These are phyloP conservation scores for Saitozyma sp. DNA, from an alignment of 768 basidiomycete genomes.

Conservation along the genomic window DNA sequence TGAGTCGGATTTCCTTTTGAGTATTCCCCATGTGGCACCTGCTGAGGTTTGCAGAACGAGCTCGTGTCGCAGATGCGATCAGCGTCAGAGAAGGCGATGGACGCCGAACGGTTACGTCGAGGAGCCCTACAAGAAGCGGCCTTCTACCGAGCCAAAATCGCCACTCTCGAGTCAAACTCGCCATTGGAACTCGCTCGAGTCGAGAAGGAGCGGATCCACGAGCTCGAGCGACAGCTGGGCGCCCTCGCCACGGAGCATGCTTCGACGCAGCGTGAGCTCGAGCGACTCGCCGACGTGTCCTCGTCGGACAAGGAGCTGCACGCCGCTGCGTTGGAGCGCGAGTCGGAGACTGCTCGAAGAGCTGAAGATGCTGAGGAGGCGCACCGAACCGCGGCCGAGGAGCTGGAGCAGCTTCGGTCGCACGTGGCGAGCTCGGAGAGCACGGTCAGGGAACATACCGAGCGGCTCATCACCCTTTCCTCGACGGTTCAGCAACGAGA, in stretches of 20 bases:
- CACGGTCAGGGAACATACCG: constrained; percentile 72
- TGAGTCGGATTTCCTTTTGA: constrained; percentile 3
- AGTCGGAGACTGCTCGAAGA: constrained; percentile 70
- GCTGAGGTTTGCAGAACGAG: constrained; percentile 52
- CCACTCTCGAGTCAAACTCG: constrained; percentile 72
- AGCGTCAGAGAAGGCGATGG: constrained; percentile 73
- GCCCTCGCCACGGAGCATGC: constrained; percentile 61
- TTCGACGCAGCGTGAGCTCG: constrained; percentile 63
- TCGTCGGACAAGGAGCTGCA: constrained; percentile 66
- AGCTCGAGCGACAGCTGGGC: constrained; percentile 69
- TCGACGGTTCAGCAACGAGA: constrained; percentile 75
- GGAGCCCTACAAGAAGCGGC: constrained; percentile 90
- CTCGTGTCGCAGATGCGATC: constrained; percentile 68
- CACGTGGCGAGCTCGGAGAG: constrained; percentile 63
- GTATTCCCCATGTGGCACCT: not conserved
- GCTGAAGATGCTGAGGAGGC: constrained; percentile 70
- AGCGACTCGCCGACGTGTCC: constrained; percentile 71
- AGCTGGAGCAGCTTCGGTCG: constrained; percentile 70
- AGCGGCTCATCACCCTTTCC: constrained; percentile 70
- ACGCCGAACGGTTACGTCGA: constrained; percentile 72
- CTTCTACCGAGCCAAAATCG: constrained; percentile 92
- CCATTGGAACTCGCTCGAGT: constrained; percentile 67
- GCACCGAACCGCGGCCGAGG: constrained; percentile 65
- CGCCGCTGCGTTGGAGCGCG: constrained; percentile 76
- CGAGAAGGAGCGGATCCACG: constrained; percentile 75